A percentile compares a stretch with the other conserved stretches of the same genome.
phyloP scores from a whole-genome alignment of 345 rosid genomes.

The Clausena lansium region DNA sequence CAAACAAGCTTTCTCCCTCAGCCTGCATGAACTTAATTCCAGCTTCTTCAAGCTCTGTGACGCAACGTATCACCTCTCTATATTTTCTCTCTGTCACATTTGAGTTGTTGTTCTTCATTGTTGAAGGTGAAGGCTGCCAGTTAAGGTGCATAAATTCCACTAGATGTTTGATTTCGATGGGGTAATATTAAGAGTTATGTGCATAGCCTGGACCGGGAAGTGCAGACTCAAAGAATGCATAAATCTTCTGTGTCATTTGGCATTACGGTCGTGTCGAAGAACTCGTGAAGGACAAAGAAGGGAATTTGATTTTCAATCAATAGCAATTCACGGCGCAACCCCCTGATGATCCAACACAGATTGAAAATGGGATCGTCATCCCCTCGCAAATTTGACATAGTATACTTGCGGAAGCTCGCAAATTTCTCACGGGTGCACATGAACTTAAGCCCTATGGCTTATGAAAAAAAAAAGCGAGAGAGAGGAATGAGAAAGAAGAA shows the following conservation, averaged over 20 bases:
- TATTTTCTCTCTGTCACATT: background rate
- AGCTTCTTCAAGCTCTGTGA: background rate
- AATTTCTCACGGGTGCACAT: too few relatives aligned
- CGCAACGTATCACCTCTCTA: background rate
- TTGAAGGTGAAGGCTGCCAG: background rate
- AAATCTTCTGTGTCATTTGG: background rate
- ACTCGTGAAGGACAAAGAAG: background rate
- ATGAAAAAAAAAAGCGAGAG: too few relatives aligned
- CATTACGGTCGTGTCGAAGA: constrained; percentile 1
- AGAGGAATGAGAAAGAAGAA: too few relatives aligned
- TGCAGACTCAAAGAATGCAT: background rate
- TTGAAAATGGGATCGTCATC: too few relatives aligned
- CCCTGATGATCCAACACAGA: background rate
- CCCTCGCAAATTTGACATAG: background rate
- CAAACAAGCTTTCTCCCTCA: too few relatives aligned
- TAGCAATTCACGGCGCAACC: background rate
- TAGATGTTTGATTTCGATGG: background rate
- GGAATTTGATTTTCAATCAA: too few relatives aligned
- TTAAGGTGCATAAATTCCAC: background rate
- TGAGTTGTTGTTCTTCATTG: background rate
- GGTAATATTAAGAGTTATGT: too few relatives aligned
- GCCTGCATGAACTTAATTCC: too few relatives aligned
- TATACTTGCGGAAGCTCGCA: background rate
- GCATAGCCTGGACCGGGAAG: background rate
- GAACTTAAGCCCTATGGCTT: too few relatives aligned